Evolutionary conservation across 257 asterid genomes (phyloP), one percentile per base, ranked within the genome.

Genomic region (Solanum piurae): DNA sequence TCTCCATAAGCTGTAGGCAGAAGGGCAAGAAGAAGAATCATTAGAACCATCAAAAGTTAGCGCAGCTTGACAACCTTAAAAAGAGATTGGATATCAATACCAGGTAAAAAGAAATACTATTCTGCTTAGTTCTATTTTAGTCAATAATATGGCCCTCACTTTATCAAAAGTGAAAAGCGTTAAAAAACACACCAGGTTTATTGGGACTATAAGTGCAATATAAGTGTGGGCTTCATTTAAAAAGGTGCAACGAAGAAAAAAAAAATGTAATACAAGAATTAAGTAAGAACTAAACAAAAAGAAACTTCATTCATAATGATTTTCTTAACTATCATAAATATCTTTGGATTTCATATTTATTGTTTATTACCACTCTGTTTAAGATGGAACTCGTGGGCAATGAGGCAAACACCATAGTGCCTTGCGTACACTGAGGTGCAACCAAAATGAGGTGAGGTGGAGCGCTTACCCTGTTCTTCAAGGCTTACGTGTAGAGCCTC

Each of bases 1-100:
- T 95, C 94, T 97, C 99, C 90, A 96, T 93, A 90, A 97, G 98
- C 99, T 96, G 88, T 42, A 87, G 85, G 86, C 12, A 27, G 52
- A 71, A 86, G 29, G 87, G 55, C 82, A 72, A 37, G 74, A 37
- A 12, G 87, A 84, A 87, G 34, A 38, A 84, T 80, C 88, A 85
- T 84, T 29, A 87, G 68, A 34, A 4, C 21, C 42, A 29, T 18
- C 85, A 49, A 82, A 46, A 31, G 23, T 46, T 49, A 49, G 20
- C 4, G 29, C 69, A 46, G 31, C 29, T 82, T 27, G 40, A 82
- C 85, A 49, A 31, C 42, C 29, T 82, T 31, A 82, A 49, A 75
- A 80, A 49, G 68, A 29, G 42, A 49, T 14, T 44, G 64, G 55
- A 44, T 79, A 42, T 79, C 27, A 79, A 25, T 46, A 46, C 6